Percentiles rank a stretch among this genome's conserved stretches.
phyloP scores from a whole-genome alignment of 2,329 filamentous ascomycete genomes.

The Tolypocladium guangdongense region DNA sequence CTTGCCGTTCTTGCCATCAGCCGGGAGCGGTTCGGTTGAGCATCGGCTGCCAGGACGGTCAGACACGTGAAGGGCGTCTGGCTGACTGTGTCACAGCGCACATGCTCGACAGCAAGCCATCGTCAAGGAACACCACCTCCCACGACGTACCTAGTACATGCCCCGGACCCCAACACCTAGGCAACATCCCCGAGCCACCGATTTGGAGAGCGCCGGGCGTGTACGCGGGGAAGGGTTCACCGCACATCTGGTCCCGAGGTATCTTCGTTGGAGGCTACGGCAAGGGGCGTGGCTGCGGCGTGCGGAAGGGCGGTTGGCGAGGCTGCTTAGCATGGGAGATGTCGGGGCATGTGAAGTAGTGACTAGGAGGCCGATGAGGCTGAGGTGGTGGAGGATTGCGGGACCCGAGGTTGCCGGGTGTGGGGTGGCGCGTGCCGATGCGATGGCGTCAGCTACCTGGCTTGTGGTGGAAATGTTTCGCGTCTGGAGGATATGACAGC shows the following conservation, averaged over 20 bases:
- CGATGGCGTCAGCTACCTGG: background rate
- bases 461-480: too few relatives aligned
- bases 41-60: background rate
- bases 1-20: background rate
- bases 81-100: background rate
- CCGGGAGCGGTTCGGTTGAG: background rate
- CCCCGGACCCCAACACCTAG: too few relatives aligned
- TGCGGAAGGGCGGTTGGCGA: background rate
- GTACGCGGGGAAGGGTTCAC: background rate
- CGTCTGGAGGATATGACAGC: too few relatives aligned
- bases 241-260: background rate
- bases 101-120: background rate
- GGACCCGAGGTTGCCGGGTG: conserved; percentile 1
- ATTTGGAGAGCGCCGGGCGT: background rate
- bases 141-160: background rate
- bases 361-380: background rate
- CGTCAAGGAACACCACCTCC: background rate
- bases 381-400: background rate
- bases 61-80: background rate
- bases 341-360: background rate
- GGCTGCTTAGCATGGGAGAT: background rate
- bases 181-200: background rate
- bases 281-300: background rate
- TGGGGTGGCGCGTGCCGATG: background rate
- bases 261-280: background rate